Evolutionary conservation across 2,329 filamentous ascomycete species (phyloP), one percentile per base, ranked within the genome.

Genomic region (Lachnellula willkommii): DNA sequence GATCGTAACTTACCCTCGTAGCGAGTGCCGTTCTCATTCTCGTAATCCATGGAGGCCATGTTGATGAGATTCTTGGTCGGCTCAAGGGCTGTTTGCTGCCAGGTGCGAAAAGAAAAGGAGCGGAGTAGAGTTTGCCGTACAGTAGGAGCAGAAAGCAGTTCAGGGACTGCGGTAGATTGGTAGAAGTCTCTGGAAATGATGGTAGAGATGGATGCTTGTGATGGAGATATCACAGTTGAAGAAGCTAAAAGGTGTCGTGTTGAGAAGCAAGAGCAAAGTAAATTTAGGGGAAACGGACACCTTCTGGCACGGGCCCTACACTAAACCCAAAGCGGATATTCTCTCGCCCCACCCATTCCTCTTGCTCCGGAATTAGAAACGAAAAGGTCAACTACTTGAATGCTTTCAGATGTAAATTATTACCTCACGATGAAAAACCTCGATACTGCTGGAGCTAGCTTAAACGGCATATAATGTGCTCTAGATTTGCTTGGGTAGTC

Each of bases 11-110:
- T 74, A 87, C 84, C 84, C 68, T 87, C 83, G 63, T 84, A 86
- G 53, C 69, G 82, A 71, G 85, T 81, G 68, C 82, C 82, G 67
- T 83, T 85, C 62, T 83, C 81, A 69, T 80, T 81, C 72, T 87
- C 84, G 72, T 87, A 87, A 69, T 87, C 84, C 84, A 87, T 87
- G 63, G 82, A 80, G 61, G 82, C 84, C 68, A 70, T 70, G 54
- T 51, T 66, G 63, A 62, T 46, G 54, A 59, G 47, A 43, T 61
- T 60, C 54, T 58, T 58, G 52, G 39, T 56, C 59, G 24, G 49
- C 57, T n/a, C 32, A 35, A 52, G 36, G 46, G 45, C 50, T n/a
- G 39, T 6, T 20, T 42, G 17, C 15, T n/a, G 15, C 39, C 46
- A 47, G 47, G 35, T 50, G 53, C 17, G 35, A 56, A 54, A 52